Conservation (phyloP, 257 asterid species). For the Rubia yunnanensis region DNA sequence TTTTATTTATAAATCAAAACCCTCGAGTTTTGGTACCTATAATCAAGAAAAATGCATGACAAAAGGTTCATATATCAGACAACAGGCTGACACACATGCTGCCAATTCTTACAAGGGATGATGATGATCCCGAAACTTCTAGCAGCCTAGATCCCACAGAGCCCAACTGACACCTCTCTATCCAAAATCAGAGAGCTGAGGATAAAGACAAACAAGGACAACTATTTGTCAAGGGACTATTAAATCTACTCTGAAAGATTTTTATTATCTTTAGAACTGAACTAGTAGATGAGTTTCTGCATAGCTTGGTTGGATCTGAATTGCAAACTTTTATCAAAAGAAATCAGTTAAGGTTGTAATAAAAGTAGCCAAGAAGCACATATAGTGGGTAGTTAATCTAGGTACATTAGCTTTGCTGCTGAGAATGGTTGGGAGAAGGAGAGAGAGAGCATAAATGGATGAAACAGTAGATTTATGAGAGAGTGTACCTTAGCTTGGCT, state of each 20-base stretch:
- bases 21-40: neutral
- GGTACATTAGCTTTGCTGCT: neutral
- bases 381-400: neutral
- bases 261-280: neutral
- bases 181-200: conserved; percentile 24
- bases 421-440: conserved; percentile 4
- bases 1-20: neutral
- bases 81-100: neutral
- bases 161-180: conserved; percentile 20
- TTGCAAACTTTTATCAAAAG: neutral
- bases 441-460: conserved; percentile 26
- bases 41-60: conserved; percentile 7
- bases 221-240: conserved; percentile 7
- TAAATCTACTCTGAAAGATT: no score
- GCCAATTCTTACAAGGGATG: conserved; percentile 9
- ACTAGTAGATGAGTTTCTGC: no score
- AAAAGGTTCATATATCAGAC: conserved; percentile 2
- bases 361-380: neutral
- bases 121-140: conserved; percentile 32
- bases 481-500: conserved; percentile 11
- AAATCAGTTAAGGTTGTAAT: neutral
- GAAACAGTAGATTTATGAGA: conserved; percentile 29
- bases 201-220: conserved; percentile 16
- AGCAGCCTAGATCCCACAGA: conserved; percentile 17
- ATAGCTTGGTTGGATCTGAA: neutral